Base-by-base conservation (phyloP, 1,284 basidiomycete genomes). In the Athelia psychrophila region DNA sequence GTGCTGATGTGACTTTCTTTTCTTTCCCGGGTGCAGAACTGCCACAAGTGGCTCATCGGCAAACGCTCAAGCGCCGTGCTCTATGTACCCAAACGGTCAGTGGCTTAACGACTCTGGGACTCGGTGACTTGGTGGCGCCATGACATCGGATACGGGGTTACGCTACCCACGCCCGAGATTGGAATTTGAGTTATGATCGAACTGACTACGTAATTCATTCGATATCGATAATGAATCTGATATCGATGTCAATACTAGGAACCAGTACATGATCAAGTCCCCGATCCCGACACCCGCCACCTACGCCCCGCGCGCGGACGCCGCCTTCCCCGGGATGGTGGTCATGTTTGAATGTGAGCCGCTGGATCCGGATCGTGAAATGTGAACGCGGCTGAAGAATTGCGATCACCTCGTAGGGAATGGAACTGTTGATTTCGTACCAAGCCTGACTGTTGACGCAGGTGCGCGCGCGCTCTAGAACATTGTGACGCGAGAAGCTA, bases 11-110 rank as follows among this genome's bases (percentile, higher is more conserved):
- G 15, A 13, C n/a, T n/a, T n/a, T n/a, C n/a, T n/a, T n/a, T n/a
- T n/a, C n/a, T n/a, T n/a, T 6, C 27, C 6, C 24, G 2, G 35
- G 2, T 2, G 27, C 49, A 86, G 80, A 93, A 92, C 63, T 87
- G 84, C 58, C 89, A 93, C 71, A 95, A 94, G 66, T 94, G 93
- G 92, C 69, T 94, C 2, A 83, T 73, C 57, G 79, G 83, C 4
- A 91, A 92, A 64, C 78, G 92, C 6, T 77, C 81, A 8, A 83
- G 79, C 50, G 87, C 91, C 0, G 71, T 89, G 13, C 70, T 95
- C 23, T 95, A 95, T 66, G 85, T 91, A 2, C 86, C 93, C 0
- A 77, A 79, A 58, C 74, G 88, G 91, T 89, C 53, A 47, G 74
- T 58, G 18, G 18, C 2, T 42, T 1, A 13, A 18, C 13, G n/a